phyloP scores from a whole-genome alignment of 2,329 filamentous ascomycete genomes.

The Exophiala alcalophila region DNA sequence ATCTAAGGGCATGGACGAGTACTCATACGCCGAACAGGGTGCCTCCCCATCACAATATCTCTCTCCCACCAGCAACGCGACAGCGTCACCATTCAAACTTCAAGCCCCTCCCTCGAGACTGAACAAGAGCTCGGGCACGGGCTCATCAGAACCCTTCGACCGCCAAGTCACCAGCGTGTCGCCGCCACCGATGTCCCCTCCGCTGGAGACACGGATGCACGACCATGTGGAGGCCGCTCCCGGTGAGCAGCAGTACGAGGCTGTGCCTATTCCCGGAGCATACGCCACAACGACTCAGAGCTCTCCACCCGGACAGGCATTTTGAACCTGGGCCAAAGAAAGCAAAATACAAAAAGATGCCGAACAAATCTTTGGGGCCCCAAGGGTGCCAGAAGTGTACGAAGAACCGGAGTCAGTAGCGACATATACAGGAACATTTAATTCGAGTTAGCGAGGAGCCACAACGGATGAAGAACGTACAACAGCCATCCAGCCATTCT shows the following conservation, averaged over 20 bases:
- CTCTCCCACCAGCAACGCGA: constrained; percentile 57
- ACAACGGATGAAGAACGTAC: too few relatives aligned
- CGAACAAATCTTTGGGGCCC: too few relatives aligned
- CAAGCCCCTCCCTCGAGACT: constrained; percentile 79
- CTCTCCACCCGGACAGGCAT: constrained; percentile 20
- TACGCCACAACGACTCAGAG: constrained; percentile 53
- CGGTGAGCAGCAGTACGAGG: constrained; percentile 78
- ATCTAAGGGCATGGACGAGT: constrained; percentile 11
- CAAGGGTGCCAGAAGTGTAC: too few relatives aligned
- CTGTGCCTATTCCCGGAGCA: constrained; percentile 84
- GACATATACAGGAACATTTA: too few relatives aligned
- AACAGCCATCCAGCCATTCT: too few relatives aligned
- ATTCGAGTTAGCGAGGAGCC: too few relatives aligned
- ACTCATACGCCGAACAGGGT: constrained; percentile 48
- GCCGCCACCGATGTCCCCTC: constrained; percentile 31
- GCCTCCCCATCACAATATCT: constrained; percentile 51
- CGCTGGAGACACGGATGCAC: constrained; percentile 50
- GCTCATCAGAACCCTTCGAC: constrained; percentile 62
- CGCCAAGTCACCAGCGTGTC: constrained; percentile 44
- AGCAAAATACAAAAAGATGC: background rate
- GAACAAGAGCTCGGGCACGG: constrained; percentile 59
- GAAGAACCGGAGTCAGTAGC: too few relatives aligned
- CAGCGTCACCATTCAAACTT: constrained; percentile 69
- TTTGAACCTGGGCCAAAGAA: constrained; percentile 2
- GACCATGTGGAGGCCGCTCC: constrained; percentile 68